phyloP scores from a whole-genome alignment of 805 yeast species.

The Helenozyma baotianmanensis region DNA sequence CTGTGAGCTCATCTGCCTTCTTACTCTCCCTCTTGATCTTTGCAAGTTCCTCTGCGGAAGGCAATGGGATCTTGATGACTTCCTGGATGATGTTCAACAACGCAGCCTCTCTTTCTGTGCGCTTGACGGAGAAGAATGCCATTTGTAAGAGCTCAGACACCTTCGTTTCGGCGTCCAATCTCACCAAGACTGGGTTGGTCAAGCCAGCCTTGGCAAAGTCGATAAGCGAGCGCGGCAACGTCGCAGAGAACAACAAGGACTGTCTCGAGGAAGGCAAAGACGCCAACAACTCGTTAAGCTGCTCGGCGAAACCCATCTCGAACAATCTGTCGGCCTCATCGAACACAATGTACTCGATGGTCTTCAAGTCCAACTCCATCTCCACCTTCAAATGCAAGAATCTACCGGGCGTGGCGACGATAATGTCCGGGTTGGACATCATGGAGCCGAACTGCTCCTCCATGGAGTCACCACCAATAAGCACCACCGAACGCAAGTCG shows the following conservation, averaged over 20 bases:
- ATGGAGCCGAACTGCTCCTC: conserved; percentile 92
- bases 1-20: conserved; percentile 40
- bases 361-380: conserved; percentile 80
- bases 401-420: conserved; percentile 97
- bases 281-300: conserved; percentile 81
- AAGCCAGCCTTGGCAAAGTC: conserved; percentile 98
- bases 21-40: conserved; percentile 50
- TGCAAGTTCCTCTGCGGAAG: conserved; percentile 63
- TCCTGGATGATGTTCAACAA: conserved; percentile 73
- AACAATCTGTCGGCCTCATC: conserved; percentile 97
- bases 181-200: conserved; percentile 83
- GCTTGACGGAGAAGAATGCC: conserved; percentile 78
- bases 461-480: conserved; percentile 98
- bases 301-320: conserved; percentile 95
- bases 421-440: conserved; percentile 91
- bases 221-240: conserved; percentile 85
- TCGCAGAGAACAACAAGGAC: conserved; percentile 88
- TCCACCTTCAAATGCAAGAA: conserved; percentile 93
- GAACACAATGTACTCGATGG: conserved; percentile 86
- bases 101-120: conserved; percentile 86
- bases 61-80: conserved; percentile 77
- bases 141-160: conserved; percentile 87
- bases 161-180: conserved; percentile 90
- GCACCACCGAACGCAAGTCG: conserved; percentile 70
- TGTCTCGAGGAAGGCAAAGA: conserved; percentile 81